Conservation (phyloP, 2,329 filamentous ascomycete genomes). For the Fusarium drepaniforme region DNA sequence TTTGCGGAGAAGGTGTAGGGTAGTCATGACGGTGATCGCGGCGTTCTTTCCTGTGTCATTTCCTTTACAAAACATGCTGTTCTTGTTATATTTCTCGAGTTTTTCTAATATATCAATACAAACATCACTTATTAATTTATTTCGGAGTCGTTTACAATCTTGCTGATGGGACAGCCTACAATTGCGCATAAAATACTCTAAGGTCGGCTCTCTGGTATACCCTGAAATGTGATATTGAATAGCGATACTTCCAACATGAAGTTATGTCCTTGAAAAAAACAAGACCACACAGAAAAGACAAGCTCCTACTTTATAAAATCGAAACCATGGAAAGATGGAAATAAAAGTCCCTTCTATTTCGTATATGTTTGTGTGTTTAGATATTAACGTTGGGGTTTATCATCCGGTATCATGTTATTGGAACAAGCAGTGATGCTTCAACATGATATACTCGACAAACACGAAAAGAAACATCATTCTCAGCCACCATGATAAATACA, state of each 20-base stretch:
- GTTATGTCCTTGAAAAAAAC: neutral
- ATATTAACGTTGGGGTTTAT: neutral
- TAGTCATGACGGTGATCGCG: conserved; percentile 3
- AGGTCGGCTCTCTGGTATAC: neutral
- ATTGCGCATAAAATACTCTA: neutral
- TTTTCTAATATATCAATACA: neutral
- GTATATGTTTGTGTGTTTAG: neutral
- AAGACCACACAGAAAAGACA: neutral
- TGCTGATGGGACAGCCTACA: neutral
- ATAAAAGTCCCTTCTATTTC: neutral
- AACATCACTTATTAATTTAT: neutral
- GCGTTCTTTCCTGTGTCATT: neutral
- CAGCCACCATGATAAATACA: neutral
- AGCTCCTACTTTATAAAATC: too few species aligned
- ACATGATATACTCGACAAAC: neutral
- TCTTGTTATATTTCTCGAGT: neutral
- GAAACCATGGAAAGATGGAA: neutral
- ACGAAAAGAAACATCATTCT: neutral
- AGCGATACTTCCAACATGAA: neutral
- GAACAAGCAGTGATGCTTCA: neutral
- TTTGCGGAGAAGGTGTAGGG: conserved; percentile 33
- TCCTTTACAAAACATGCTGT: neutral
- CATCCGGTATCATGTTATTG: neutral
- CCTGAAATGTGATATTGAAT: neutral
- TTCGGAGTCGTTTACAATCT: neutral